Evolutionary conservation across 129 eudicot genomes (phyloP).

Genomic region (Saposhnikovia divaricata): DNA sequence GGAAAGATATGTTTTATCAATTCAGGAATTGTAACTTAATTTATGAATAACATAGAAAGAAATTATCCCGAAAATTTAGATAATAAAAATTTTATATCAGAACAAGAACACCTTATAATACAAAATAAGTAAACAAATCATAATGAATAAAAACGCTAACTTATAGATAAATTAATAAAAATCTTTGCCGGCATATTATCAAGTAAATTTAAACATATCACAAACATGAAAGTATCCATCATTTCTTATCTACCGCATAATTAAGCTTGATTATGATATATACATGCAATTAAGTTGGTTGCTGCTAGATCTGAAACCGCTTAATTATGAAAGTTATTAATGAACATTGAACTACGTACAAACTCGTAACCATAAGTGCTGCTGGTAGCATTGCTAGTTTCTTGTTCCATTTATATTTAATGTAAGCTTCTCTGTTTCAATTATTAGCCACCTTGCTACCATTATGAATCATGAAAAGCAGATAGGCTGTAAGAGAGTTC

Average conservation of each 20-base stretch:
- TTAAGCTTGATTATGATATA: background rate
- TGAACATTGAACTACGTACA: background rate
- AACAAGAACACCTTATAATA: too few species aligned
- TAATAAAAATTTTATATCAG: too few species aligned
- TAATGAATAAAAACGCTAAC: too few species aligned
- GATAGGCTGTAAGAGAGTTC: background rate
- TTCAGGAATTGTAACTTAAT: too few species aligned
- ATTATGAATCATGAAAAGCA: background rate
- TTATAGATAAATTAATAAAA: too few species aligned
- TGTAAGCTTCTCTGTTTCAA: background rate
- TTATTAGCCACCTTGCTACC: constrained; percentile 1
- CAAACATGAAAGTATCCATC: background rate
- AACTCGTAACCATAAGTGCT: background rate
- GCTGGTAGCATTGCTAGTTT: background rate
- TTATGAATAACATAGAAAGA: too few species aligned
- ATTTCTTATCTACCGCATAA: background rate
- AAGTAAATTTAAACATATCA: too few species aligned
- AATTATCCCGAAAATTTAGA: too few species aligned
- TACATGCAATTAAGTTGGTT: background rate
- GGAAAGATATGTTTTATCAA: too few species aligned
- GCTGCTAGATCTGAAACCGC: background rate
- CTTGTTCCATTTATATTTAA: constrained; percentile 2
- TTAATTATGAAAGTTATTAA: background rate
- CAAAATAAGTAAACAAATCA: too few species aligned
- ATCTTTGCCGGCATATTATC: too few species aligned